A percentile compares a stretch with the other conserved stretches of the same genome.
phyloP scores from a whole-genome alignment of 768 basidiomycete species.

The Tremella yokohamensis region DNA sequence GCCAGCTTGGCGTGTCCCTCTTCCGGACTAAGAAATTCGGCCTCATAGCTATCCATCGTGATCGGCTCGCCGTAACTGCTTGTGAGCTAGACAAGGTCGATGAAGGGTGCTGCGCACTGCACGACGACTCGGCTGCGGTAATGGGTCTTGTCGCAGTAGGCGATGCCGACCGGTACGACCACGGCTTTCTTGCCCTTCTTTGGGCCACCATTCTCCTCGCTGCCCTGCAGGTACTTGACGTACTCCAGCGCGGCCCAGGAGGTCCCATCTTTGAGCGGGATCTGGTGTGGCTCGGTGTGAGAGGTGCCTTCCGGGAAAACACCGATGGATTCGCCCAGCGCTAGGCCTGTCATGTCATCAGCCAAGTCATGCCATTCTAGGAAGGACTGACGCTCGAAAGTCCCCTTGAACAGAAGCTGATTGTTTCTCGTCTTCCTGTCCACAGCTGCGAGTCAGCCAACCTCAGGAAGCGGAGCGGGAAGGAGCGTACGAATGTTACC shows the following conservation, averaged over 20 bases:
- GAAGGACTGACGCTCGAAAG: constrained; percentile 61
- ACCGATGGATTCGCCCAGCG: constrained; percentile 76
- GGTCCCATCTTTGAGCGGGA: constrained; percentile 82
- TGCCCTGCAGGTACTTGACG: constrained; percentile 62
- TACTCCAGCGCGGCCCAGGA: constrained; percentile 95
- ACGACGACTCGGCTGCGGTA: constrained; percentile 80
- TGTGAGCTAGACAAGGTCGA: constrained; percentile 1
- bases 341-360: constrained; percentile 56
- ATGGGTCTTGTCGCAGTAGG: constrained; percentile 93
- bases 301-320: constrained; percentile 60
- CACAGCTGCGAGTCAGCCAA: constrained; percentile 59
- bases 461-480: background rate
- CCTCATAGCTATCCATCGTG: constrained; percentile 65
- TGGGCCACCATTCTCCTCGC: constrained; percentile 37
- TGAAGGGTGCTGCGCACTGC: constrained; percentile 35
- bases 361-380: background rate
- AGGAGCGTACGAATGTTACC: constrained; percentile 69
- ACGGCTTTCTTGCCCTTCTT: constrained; percentile 56
- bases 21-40: constrained; percentile 67
- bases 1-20: constrained; percentile 71
- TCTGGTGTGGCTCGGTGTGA: constrained; percentile 87
- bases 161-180: constrained; percentile 80
- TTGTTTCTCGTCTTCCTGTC: constrained; percentile 92
- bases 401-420: constrained; percentile 78
- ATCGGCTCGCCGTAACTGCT: constrained; percentile 79